Evolutionary conservation across 306 rosid species (phyloP).

Genomic region (Castanospermum australe): DNA sequence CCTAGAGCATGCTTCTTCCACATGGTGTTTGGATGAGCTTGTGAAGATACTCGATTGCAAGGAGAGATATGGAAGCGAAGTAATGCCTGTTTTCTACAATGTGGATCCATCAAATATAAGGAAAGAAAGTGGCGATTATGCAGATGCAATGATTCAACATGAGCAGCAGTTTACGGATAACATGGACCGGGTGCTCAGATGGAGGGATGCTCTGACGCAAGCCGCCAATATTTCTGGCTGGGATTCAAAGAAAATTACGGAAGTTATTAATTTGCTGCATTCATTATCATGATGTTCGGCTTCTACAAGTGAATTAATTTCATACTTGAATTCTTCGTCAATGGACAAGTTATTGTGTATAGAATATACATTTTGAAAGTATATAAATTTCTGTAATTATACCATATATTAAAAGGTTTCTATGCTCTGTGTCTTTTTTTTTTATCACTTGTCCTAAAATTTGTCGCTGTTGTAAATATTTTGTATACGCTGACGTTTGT

Average conservation of each 20-base stretch:
- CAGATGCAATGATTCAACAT: neutral
- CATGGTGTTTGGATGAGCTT: neutral
- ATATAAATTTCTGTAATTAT: no score
- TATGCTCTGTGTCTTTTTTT: no score
- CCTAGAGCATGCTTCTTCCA: neutral
- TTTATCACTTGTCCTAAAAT: no score
- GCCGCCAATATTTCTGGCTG: neutral
- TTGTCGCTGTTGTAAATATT: no score
- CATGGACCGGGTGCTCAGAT: neutral
- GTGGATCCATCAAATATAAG: neutral
- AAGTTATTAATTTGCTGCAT: no score
- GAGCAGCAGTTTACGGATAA: neutral
- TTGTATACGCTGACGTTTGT: no score
- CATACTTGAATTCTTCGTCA: no score
- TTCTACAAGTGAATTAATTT: no score
- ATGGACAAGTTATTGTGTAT: no score
- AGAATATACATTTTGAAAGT: no score
- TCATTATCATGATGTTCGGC: no score
- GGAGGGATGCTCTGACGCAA: neutral
- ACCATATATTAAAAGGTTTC: no score
- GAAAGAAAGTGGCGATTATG: neutral
- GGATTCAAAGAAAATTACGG: neutral
- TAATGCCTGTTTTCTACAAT: neutral
- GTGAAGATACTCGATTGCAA: neutral
- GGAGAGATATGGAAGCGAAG: neutral